phyloP scores from a whole-genome alignment of 768 basidiomycete genomes.

The Suillus alpinus region DNA sequence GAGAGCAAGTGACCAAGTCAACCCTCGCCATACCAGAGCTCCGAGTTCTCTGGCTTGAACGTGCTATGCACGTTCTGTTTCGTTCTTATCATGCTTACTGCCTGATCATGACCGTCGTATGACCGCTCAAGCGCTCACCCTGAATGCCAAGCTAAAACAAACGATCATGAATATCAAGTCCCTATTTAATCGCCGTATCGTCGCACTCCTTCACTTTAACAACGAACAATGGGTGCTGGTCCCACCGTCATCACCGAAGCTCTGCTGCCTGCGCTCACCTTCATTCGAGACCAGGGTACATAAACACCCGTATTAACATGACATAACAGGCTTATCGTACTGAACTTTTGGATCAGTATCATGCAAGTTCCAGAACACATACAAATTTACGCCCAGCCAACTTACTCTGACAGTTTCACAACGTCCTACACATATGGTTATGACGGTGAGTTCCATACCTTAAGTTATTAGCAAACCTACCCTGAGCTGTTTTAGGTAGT shows the following conservation, averaged over 20 bases:
- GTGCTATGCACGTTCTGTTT: too few relatives aligned
- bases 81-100: too few relatives aligned
- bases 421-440: slow-evolving; percentile 38
- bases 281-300: slow-evolving; percentile 66
- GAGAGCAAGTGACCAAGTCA: too few relatives aligned
- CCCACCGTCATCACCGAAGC: slow-evolving; percentile 35
- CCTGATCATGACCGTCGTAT: too few relatives aligned
- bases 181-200: too few relatives aligned
- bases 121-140: too few relatives aligned
- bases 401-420: slow-evolving; percentile 26
- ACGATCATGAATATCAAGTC: too few relatives aligned
- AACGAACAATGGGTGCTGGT: slow-evolving; percentile 53
- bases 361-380: slow-evolving; percentile 37
- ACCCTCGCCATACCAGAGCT: too few relatives aligned
- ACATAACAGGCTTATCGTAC: slow-evolving; percentile 44
- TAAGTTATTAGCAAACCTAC: neutral
- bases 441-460: slow-evolving; percentile 21
- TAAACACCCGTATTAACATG: slow-evolving; percentile 51
- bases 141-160: too few relatives aligned
- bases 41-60: too few relatives aligned
- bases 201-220: neutral
- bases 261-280: slow-evolving; percentile 46
- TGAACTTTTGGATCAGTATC: slow-evolving; percentile 65
- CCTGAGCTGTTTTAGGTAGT: slow-evolving; percentile 19
- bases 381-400: neutral